A percentile compares a stretch with the other conserved stretches of the same genome.
Conservation (phyloP, 495 filamentous ascomycete genomes). For the Aspergillus biplanus region DNA sequence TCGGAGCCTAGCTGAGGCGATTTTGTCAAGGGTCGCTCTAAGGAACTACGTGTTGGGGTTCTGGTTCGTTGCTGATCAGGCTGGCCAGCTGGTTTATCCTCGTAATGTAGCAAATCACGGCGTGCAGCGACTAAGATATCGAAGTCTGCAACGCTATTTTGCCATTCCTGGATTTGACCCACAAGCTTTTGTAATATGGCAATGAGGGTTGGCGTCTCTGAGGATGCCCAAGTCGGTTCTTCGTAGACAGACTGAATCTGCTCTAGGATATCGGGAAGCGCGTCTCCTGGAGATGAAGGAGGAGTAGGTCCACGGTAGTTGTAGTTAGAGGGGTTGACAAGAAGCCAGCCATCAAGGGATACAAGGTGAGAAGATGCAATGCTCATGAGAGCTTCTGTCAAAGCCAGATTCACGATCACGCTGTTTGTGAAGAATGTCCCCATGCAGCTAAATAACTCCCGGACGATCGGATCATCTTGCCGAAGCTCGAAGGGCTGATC, state of each 20-base stretch:
- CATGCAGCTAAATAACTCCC: slow-evolving; percentile 68
- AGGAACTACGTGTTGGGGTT: slow-evolving; percentile 24
- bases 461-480: slow-evolving; percentile 76
- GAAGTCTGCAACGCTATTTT: slow-evolving; percentile 72
- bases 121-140: slow-evolving; percentile 76
- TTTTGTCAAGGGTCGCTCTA: slow-evolving; percentile 29
- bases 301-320: slow-evolving; percentile 18
- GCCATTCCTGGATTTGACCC: slow-evolving; percentile 65
- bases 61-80: slow-evolving; percentile 29
- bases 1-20: slow-evolving; percentile 17
- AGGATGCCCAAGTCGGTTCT: slow-evolving; percentile 42
- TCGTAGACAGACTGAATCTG: slow-evolving; percentile 36
- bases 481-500: slow-evolving; percentile 51
- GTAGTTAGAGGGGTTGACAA: slow-evolving; percentile 66
- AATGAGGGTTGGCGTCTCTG: slow-evolving; percentile 45
- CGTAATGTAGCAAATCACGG: slow-evolving; percentile 49
- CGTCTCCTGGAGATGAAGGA: slow-evolving; percentile 3
- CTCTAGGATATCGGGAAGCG: slow-evolving; percentile 25
- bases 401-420: slow-evolving; percentile 82
- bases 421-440: slow-evolving; percentile 85
- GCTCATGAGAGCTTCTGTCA: slow-evolving; percentile 82
- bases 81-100: slow-evolving; percentile 28
- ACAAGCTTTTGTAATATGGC: slow-evolving; percentile 55
- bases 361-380: slow-evolving; percentile 82
- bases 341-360: slow-evolving; percentile 85